phyloP scores from a whole-genome alignment of 2,329 filamentous ascomycete genomes.

The Hypoxylon sp. region DNA sequence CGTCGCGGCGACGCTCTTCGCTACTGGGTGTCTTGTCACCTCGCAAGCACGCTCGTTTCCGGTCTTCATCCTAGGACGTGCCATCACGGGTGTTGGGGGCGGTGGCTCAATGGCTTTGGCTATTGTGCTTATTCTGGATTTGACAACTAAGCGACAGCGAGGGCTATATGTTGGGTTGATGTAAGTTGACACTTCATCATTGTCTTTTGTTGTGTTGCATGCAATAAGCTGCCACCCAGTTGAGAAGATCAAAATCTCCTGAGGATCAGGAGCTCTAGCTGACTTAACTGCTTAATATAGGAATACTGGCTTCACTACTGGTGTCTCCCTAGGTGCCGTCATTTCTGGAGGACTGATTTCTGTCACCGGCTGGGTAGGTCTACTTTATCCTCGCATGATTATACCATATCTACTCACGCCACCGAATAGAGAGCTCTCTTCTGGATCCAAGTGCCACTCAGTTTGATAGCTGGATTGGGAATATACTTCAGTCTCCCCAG shows the following conservation, averaged over 20 bases:
- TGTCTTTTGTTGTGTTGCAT: too few relatives aligned
- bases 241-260: too few relatives aligned
- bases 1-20: slow-evolving; percentile 64
- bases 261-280: background rate
- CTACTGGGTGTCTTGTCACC: slow-evolving; percentile 70
- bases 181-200: slow-evolving; percentile 29
- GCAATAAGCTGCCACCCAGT: too few relatives aligned
- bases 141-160: slow-evolving; percentile 71
- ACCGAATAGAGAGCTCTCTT: slow-evolving; percentile 70
- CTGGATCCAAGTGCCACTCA: slow-evolving; percentile 73
- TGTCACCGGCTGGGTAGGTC: slow-evolving; percentile 72
- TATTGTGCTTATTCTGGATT: slow-evolving; percentile 79
- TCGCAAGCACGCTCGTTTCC: slow-evolving; percentile 66
- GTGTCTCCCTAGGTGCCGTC: slow-evolving; percentile 75
- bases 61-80: slow-evolving; percentile 73
- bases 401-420: slow-evolving; percentile 20
- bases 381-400: background rate
- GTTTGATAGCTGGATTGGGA: slow-evolving; percentile 66
- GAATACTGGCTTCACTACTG: slow-evolving; percentile 76
- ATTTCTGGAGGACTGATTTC: slow-evolving; percentile 72
- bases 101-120: slow-evolving; percentile 77
- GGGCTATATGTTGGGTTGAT: slow-evolving; percentile 78
- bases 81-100: slow-evolving; percentile 72
- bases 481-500: slow-evolving; percentile 72
- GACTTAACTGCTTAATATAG: slow-evolving; percentile 12